Conservation (phyloP, 805 yeast species). For the Candida schatavii region DNA sequence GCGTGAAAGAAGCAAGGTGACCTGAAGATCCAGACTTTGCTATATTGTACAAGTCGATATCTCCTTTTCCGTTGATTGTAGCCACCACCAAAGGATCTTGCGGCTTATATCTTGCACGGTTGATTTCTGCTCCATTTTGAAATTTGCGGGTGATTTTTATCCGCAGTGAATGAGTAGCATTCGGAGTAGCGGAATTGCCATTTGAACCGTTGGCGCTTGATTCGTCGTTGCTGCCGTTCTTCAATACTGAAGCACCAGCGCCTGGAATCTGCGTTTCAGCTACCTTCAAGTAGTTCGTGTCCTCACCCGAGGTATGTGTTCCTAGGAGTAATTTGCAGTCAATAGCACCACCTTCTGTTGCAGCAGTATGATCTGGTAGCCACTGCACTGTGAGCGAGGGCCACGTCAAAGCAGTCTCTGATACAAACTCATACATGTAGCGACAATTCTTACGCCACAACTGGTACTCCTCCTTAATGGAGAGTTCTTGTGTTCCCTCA, state of each 20-base stretch:
- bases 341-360: constrained; percentile 23
- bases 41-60: constrained; percentile 52
- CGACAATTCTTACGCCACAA: constrained; percentile 81
- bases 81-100: constrained; percentile 54
- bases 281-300: constrained; percentile 60
- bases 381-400: constrained; percentile 80
- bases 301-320: constrained; percentile 73
- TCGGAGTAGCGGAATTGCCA: constrained; percentile 8
- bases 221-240: constrained; percentile 16
- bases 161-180: constrained; percentile 43
- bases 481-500: constrained; percentile 30
- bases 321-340: constrained; percentile 60
- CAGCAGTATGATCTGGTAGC: constrained; percentile 47
- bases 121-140: constrained; percentile 62
- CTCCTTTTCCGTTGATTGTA: constrained; percentile 68
- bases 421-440: constrained; percentile 77
- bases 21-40: constrained; percentile 25
- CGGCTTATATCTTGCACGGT: constrained; percentile 71
- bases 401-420: constrained; percentile 79
- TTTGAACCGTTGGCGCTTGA: constrained; percentile 6
- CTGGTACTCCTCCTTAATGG: constrained; percentile 65
- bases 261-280: constrained; percentile 59
- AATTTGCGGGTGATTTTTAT: constrained; percentile 61
- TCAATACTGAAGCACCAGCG: constrained; percentile 6
- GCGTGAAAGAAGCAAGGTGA: constrained; percentile 33